These are phyloP conservation scores for Rubia tinctorum DNA, from an alignment of 305 asterid species.

Conservation along the genomic window DNA sequence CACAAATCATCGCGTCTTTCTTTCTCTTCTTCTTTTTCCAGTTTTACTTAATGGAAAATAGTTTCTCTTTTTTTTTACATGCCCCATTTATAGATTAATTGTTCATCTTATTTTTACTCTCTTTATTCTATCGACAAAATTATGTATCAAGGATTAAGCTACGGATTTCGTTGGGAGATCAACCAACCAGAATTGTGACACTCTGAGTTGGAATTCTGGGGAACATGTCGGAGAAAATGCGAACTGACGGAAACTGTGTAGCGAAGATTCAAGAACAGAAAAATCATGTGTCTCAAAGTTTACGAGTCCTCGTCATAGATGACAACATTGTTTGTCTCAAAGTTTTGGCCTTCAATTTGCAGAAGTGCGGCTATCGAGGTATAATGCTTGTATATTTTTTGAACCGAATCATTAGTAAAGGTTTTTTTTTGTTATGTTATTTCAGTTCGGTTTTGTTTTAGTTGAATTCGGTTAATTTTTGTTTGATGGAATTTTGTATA, in stretches of 20 bases:
- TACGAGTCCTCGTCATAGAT: slow-evolving; percentile 25
- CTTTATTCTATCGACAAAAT: neutral
- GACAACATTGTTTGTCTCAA: slow-evolving; percentile 18
- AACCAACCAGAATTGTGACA: neutral
- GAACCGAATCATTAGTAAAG: too few relatives aligned
- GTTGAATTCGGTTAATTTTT: neutral
- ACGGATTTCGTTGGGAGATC: neutral
- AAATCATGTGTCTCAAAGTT: neutral
- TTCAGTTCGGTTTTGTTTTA: too few relatives aligned
- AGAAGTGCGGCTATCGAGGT: slow-evolving; percentile 26
- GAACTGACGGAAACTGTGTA: neutral
- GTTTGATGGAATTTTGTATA: neutral
- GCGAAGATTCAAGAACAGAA: slow-evolving; percentile 23
- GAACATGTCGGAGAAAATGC: neutral
- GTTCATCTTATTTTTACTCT: neutral
- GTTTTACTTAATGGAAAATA: neutral
- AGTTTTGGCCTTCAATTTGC: slow-evolving; percentile 8
- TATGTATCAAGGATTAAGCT: neutral
- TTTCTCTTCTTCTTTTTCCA: neutral
- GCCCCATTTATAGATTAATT: neutral
- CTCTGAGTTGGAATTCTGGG: neutral
- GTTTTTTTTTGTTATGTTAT: too few relatives aligned
- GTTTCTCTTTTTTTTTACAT: neutral
- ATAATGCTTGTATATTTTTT: too few relatives aligned
- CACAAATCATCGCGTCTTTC: neutral